A percentile compares a stretch with the other conserved stretches of the same genome.
These are phyloP conservation scores for Maudiozyma saulgeensis DNA, from an alignment of 805 yeast species.

Conservation along the genomic window DNA sequence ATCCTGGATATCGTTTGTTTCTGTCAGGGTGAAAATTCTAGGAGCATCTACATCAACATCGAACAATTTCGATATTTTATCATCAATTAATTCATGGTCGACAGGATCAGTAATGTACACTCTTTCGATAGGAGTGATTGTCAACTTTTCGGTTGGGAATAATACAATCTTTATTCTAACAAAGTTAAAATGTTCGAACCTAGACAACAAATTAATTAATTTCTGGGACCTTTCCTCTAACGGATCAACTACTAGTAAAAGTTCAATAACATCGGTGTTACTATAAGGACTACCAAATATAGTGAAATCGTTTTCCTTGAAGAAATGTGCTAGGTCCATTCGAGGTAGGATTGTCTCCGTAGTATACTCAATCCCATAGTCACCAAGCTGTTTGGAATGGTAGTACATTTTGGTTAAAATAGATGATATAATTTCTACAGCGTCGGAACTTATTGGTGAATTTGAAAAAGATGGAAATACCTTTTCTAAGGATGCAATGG, in stretches of 20 bases:
- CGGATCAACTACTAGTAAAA: conserved; percentile 64
- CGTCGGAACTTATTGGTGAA: conserved; percentile 27
- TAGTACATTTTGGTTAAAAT: conserved; percentile 37
- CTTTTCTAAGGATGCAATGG: conserved; percentile 20
- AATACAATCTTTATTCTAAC: conserved; percentile 46
- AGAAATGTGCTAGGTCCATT: conserved; percentile 33
- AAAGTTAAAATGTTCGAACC: conserved; percentile 37
- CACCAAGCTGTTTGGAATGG: conserved; percentile 16
- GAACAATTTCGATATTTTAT: conserved; percentile 2
- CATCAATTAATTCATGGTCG: background rate
- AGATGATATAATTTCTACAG: conserved; percentile 41
- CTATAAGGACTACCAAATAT: conserved; percentile 19
- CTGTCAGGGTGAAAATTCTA: conserved; percentile 5
- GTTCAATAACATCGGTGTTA: conserved; percentile 37
- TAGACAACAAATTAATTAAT: conserved; percentile 38
- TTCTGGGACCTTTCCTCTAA: conserved; percentile 59
- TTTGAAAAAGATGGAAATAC: conserved; percentile 12
- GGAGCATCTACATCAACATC: conserved; percentile 20
- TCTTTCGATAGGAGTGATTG: conserved; percentile 23
- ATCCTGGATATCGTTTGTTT: conserved; percentile 41
- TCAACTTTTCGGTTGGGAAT: conserved; percentile 43
- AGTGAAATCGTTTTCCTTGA: conserved; percentile 11
- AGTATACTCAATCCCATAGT: conserved; percentile 33
- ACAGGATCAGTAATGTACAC: background rate
- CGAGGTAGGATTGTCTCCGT: conserved; percentile 37